Base-by-base conservation (phyloP, 352 stramenopile genomes). In the Phytopythium helicoides region DNA sequence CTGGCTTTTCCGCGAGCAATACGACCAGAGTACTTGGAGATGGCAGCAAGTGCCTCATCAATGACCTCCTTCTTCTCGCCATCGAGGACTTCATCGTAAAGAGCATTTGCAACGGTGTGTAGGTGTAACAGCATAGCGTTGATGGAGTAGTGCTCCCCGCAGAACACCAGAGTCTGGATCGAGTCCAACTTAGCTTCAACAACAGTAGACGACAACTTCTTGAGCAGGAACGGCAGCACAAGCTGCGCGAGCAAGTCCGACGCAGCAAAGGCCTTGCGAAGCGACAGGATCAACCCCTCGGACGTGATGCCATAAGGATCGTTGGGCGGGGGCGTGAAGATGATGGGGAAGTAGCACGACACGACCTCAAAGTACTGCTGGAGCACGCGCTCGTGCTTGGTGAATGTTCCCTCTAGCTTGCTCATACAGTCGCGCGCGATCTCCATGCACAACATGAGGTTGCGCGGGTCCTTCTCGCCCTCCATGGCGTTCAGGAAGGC, bases 301-400 rank as follows among this genome's bases (percentile, higher is more conserved):
- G 87, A 88, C 56, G 84, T 96, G 61, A 97, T 96, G 28, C 87
- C 87, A 60, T 97, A 93, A 54, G 88, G 88, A 50, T 96, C 86
- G 45, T 97, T 96, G 3, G 86, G 86, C 18, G 88, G 88, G 39
- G 88, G 88, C 35, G 80, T 94, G 59, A 97, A 97, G 54, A 90
- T 97, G 53, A 97, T 96, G 5, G 88, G 88, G 42, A 96, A 97
- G 59, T 97, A 97, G 68, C 87, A 96, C 28, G 87, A 94, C 19
- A 89, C 84, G n/a, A 92, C 67, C 47, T 96, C 83, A 47, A 97
- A 96, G 55, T 95, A 92, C 47, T 92, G 81, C 65, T 92, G 69
- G 56, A 89, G 62, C 28, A 90, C 54, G 19, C 68, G 64, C n/a
- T 87, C 85, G 38, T 81, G 73, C 39, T 62, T 62, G 12, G 76